Percentiles rank a stretch among this genome's conserved stretches.
Conservation (phyloP, 371 early-diverging fungal species). For the Parasitella parasitica region DNA sequence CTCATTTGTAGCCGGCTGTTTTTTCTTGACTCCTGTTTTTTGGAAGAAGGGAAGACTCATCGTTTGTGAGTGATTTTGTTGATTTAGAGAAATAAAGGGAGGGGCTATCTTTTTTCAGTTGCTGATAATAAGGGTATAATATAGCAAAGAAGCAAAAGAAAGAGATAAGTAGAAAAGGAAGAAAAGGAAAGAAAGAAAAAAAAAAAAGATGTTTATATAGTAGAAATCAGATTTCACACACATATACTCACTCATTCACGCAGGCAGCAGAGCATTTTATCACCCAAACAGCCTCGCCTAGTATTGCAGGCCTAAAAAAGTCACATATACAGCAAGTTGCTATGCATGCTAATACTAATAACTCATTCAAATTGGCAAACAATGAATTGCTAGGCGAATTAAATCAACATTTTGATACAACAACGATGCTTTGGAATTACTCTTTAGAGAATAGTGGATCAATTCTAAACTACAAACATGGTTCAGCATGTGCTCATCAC, state of each 20-base stretch:
- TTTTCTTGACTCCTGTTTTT: conserved; percentile 34
- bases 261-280: neutral
- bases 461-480: neutral
- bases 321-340: neutral
- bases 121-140: neutral
- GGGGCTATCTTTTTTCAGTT: neutral
- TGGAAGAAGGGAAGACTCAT: conserved; percentile 36
- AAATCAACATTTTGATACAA: too few relatives aligned
- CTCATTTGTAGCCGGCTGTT: conserved; percentile 17
- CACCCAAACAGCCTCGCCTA: too few relatives aligned
- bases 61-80: neutral
- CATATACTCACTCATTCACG: neutral
- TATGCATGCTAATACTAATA: too few relatives aligned
- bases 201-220: neutral
- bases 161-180: neutral
- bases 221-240: neutral
- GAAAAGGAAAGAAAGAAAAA: conserved; percentile 1
- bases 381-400: neutral
- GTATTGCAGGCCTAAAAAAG: neutral
- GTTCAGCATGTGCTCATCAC: too few relatives aligned
- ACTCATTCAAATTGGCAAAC: too few relatives aligned
- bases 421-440: neutral
- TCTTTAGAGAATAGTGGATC: neutral
- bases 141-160: neutral
- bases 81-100: neutral